Percentiles rank a stretch among this genome's conserved stretches.
phyloP scores from a whole-genome alignment of 139 green algal species.

The Micractinium sp. region DNA sequence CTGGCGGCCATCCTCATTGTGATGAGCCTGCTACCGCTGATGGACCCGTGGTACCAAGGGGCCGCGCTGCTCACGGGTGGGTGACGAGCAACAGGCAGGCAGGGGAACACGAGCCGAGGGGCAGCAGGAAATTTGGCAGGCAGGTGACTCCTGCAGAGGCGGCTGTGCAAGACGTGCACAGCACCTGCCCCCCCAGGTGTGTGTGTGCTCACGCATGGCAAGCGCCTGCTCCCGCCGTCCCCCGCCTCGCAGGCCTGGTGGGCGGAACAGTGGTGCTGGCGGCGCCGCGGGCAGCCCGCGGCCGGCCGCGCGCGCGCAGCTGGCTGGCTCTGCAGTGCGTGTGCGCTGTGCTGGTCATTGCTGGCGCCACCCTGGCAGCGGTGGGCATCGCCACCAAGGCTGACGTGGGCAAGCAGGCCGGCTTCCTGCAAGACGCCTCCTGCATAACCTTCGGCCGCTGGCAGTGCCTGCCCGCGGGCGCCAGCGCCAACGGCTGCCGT shows the following conservation, averaged over 20 bases:
- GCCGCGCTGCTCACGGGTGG: slow-evolving; percentile 30
- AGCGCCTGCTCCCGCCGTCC: too few relatives aligned
- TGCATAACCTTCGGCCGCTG: slow-evolving; percentile 35
- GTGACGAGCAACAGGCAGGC: neutral
- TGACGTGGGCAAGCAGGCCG: neutral
- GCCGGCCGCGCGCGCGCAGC: neutral
- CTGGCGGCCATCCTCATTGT: slow-evolving; percentile 34
- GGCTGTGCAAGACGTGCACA: neutral
- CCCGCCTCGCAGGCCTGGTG: neutral
- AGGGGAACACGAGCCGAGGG: neutral
- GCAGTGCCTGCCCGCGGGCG: slow-evolving; percentile 28
- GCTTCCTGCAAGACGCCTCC: slow-evolving; percentile 21
- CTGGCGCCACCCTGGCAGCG: neutral
- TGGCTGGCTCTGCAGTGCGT: slow-evolving; percentile 6
- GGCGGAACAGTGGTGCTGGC: neutral
- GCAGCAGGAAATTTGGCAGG: neutral
- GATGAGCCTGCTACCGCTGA: slow-evolving; percentile 45
- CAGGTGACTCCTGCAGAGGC: too few relatives aligned
- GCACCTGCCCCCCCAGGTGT: too few relatives aligned
- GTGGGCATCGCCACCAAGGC: slow-evolving; percentile 32
- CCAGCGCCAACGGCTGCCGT: slow-evolving; percentile 6
- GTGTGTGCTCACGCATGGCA: too few relatives aligned
- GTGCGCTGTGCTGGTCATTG: slow-evolving; percentile 23
- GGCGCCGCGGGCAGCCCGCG: neutral
- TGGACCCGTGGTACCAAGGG: slow-evolving; percentile 40